These are phyloP conservation scores for Trifolium pratense DNA, from an alignment of 306 rosid species.

Conservation along the genomic window DNA sequence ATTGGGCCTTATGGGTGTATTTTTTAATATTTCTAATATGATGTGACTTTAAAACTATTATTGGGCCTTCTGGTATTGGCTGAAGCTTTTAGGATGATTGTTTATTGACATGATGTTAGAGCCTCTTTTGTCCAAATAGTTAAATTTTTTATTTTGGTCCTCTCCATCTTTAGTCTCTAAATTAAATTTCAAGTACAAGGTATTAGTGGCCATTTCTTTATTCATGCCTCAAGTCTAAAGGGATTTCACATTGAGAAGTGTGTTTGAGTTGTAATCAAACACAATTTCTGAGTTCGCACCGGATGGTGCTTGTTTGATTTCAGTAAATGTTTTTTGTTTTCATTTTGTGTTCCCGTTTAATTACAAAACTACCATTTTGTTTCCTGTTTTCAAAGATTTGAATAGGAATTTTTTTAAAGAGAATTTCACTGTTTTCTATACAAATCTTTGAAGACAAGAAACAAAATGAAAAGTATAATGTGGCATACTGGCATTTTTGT, in stretches of 20 bases:
- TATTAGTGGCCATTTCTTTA: conserved; percentile 1
- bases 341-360: background rate
- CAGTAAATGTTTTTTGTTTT: background rate
- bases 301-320: conserved; percentile 2
- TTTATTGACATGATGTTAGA: conserved; percentile 21
- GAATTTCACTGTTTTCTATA: background rate
- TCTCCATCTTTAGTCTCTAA: conserved; percentile 18
- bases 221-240: conserved; percentile 24
- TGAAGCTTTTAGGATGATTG: conserved; percentile 35
- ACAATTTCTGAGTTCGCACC: conserved; percentile 20
- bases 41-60: conserved; percentile 1
- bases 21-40: conserved; percentile 13
- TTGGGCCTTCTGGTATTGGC: conserved; percentile 19
- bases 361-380: background rate
- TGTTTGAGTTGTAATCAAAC: conserved; percentile 24
- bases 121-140: conserved; percentile 27
- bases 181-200: conserved; percentile 18
- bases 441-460: background rate
- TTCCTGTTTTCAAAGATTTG: background rate
- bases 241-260: conserved; percentile 20
- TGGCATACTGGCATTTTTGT: background rate
- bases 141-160: background rate
- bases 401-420: background rate
- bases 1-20: background rate
- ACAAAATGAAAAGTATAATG: background rate